phyloP scores from a whole-genome alignment of 805 yeast genomes.

The Komagataella pastoris region DNA sequence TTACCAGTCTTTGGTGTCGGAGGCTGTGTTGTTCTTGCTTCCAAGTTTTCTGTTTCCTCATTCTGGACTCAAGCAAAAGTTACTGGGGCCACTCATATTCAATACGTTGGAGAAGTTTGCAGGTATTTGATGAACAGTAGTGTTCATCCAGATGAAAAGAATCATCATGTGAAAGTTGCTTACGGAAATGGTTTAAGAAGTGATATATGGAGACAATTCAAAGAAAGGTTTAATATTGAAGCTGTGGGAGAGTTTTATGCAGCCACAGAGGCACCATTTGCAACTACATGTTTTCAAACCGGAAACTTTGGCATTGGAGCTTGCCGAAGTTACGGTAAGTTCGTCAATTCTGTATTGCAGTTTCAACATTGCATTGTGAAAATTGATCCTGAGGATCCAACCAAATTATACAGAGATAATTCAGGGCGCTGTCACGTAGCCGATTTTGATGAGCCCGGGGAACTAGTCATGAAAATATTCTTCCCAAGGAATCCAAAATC shows the following conservation, averaged over 20 bases:
- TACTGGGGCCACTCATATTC: constrained; percentile 64
- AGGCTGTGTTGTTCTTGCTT: constrained; percentile 65
- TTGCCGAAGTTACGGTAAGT: constrained; percentile 61
- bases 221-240: constrained; percentile 58
- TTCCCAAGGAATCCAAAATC: constrained; percentile 48
- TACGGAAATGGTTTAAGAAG: constrained; percentile 85
- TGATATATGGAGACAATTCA: constrained; percentile 80
- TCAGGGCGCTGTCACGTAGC: constrained; percentile 51
- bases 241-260: constrained; percentile 88
- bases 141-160: constrained; percentile 48
- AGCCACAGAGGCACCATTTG: constrained; percentile 86
- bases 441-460: constrained; percentile 63
- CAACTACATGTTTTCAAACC: constrained; percentile 65
- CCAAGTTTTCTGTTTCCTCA: constrained; percentile 69
- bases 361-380: constrained; percentile 48
- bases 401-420: constrained; percentile 51
- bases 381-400: constrained; percentile 73
- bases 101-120: constrained; percentile 93
- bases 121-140: constrained; percentile 65
- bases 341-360: constrained; percentile 37
- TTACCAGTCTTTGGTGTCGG: constrained; percentile 49
- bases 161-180: constrained; percentile 54
- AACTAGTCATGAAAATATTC: constrained; percentile 64
- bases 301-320: constrained; percentile 83
- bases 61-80: constrained; percentile 84